A percentile compares a stretch with the other conserved stretches of the same genome.
These are phyloP conservation scores for Ogataea trehalophila DNA, from an alignment of 805 yeast species.

Conservation along the genomic window DNA sequence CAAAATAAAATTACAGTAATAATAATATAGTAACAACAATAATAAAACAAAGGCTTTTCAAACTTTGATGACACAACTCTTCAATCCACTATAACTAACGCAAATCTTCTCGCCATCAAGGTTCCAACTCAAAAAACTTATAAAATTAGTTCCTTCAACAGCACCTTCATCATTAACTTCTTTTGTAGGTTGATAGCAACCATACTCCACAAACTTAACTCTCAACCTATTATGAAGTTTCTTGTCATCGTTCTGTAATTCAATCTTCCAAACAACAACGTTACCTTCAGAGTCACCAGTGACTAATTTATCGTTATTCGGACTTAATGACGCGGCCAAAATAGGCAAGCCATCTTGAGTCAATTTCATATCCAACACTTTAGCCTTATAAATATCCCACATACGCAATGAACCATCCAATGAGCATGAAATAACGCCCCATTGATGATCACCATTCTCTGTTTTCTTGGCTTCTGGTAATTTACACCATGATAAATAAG, in stretches of 20 bases:
- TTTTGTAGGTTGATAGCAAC: slow-evolving; percentile 22
- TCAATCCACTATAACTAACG: slow-evolving; percentile 22
- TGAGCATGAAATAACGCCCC: slow-evolving; percentile 48
- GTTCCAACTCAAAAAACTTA: slow-evolving; percentile 25
- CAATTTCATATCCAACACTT: slow-evolving; percentile 32
- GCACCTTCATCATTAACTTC: slow-evolving; percentile 4
- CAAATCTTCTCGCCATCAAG: slow-evolving; percentile 20
- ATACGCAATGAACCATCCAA: slow-evolving; percentile 66
- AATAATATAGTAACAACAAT: neutral
- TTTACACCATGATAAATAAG: slow-evolving; percentile 53
- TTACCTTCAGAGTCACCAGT: slow-evolving; percentile 65
- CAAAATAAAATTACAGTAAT: slow-evolving; percentile 4
- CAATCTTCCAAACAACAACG: slow-evolving; percentile 48
- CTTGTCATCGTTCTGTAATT: slow-evolving; percentile 1
- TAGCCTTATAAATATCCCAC: slow-evolving; percentile 56
- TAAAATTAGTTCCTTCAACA: slow-evolving; percentile 5
- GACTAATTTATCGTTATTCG: slow-evolving; percentile 44
- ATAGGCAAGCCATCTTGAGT: slow-evolving; percentile 49
- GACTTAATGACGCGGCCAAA: slow-evolving; percentile 48
- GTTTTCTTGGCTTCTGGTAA: too few relatives aligned
- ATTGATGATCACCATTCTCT: slow-evolving; percentile 12
- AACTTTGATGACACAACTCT: slow-evolving; percentile 23
- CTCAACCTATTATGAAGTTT: slow-evolving; percentile 10
- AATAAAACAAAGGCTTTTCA: neutral
- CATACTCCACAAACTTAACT: too few relatives aligned